Evolutionary conservation across 257 asterid genomes (phyloP), one percentile per base, ranked within the genome.

Genomic region (Lycium ferocissimum): DNA sequence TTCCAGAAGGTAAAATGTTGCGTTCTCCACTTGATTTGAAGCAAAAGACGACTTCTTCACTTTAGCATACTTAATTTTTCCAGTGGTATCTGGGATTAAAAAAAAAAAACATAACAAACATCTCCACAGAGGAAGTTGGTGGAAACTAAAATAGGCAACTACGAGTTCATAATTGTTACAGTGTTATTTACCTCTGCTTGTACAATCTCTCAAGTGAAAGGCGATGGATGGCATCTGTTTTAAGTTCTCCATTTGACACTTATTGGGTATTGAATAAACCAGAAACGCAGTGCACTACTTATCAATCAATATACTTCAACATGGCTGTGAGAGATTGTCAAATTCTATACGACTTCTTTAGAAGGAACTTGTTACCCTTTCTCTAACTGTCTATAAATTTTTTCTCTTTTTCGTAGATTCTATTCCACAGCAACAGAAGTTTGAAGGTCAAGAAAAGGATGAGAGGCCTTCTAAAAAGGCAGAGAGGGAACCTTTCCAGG

Each of bases 391-490:
- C 38, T 20, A 35, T 65, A 65, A 12, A 1, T 12, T 65, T 35
- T 22, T 8, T 14, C 38, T 8, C 38, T 65, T 35, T 13, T 20
- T 5, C 2, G 9, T 14, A 22, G 38, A 20, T 2, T 35, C 33
- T 26, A 35, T 65, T 20, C 12, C 72, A 20, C 72, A 65, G 38
- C 38, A 65, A 12, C 13, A 20, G 13, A 35, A 65, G 38, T 35
- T 26, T 10, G 43, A 65, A 12, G 8, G 40, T 2, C 40, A 22
- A 22, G 72, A 65, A 35, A 65, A 20, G 22, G 72, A 65, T 22
- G 72, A 65, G 72, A 22, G 15, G 14, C 72, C 72, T 65, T 65
- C 40, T 35, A 65, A 20, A 61, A 61, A 61, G 69, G 71, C 38
- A 63, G 13, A 54, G 59, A 54, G 17, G 59, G 59, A 54, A 54